These are phyloP conservation scores for Boletellus dicymbophilus DNA, from an alignment of 1,284 basidiomycete genomes.

Conservation along the genomic window DNA sequence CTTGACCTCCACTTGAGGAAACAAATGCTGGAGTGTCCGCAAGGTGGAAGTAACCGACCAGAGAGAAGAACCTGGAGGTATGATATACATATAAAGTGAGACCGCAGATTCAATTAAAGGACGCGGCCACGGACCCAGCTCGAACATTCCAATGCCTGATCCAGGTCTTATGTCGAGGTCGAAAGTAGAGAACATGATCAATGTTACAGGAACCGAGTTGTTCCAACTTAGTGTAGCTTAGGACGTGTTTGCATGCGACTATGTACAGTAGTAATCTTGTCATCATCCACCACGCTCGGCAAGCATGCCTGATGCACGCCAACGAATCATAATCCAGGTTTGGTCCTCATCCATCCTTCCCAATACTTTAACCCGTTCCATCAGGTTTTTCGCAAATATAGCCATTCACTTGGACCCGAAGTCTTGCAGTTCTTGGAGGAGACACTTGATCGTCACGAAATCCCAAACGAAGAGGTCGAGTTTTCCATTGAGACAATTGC, in stretches of 20 bases:
- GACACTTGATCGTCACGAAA: constrained; percentile 67
- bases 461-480: constrained; percentile 72
- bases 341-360: not conserved
- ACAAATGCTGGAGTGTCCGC: constrained; percentile 59
- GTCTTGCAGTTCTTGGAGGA: constrained; percentile 68
- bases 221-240: constrained; percentile 11
- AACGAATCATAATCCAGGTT: too few species aligned
- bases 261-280: too few species aligned
- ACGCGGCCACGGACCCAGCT: constrained; percentile 55
- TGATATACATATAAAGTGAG: constrained; percentile 4
- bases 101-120: not conserved
- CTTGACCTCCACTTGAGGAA: constrained; percentile 83
- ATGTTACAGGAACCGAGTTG: constrained; percentile 5
- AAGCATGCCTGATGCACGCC: too few species aligned
- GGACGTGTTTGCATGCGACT: too few species aligned
- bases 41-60: constrained; percentile 81
- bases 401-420: constrained; percentile 80
- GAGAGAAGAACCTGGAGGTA: constrained; percentile 71
- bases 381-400: constrained; percentile 82
- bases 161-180: constrained; percentile 81
- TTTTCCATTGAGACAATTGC: constrained; percentile 83
- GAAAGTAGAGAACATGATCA: constrained; percentile 60
- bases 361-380: not conserved
- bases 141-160: constrained; percentile 75
- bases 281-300: not conserved